Base-by-base conservation (phyloP, 805 yeast genomes). In the Myxozyma geophila region DNA sequence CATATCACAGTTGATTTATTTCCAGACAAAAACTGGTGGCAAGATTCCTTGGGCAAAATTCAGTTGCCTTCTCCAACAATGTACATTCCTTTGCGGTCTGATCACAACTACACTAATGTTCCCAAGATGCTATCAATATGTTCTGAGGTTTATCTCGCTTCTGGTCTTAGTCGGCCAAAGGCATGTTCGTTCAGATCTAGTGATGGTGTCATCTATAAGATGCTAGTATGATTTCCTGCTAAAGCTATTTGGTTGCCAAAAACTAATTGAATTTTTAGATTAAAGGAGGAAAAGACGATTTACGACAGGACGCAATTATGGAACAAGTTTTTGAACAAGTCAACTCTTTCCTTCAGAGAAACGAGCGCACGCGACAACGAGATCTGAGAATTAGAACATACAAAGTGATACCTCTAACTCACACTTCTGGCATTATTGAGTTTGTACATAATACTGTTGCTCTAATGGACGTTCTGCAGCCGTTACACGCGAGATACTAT, bases 261-360 rank as follows among this genome's bases (percentile, higher is more conserved):
- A n/a, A 12, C 4, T 13, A 54, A n/a, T 54, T 28, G 53, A 44
- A 60, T 17, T 46, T 15, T 28, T 33, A 60, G 68, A 51, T 66
- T 68, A 95, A 95, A 73, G 90, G 90, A 33, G 92, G 96, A 6
- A 82, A 90, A 9, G 99, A 95, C 76, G 99, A 95, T 76, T 78
- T 95, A 58, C 79, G 98, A 57, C 99, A 96, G 76, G 99, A 95
- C 76, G 89, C 96, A 0, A 90, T 95, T 61, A 96, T 95, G 99
- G 96, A 93, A 74, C 98, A 95, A 73, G 98, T 93, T 1, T 95
- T 96, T 74, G 88, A 83, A 21, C 90, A 92, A 71, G 97, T 92
- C 15, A 92, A 92, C 71, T 75, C 79, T 13, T 82, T 91, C 43
- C 80, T 93, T 60, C 74, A 70, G 10, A 77, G 77, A 28, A 85